Percentiles rank a stretch among this genome's conserved stretches.
These are phyloP conservation scores for Termitomyces sp. DNA, from an alignment of 768 basidiomycete species.

Conservation along the genomic window DNA sequence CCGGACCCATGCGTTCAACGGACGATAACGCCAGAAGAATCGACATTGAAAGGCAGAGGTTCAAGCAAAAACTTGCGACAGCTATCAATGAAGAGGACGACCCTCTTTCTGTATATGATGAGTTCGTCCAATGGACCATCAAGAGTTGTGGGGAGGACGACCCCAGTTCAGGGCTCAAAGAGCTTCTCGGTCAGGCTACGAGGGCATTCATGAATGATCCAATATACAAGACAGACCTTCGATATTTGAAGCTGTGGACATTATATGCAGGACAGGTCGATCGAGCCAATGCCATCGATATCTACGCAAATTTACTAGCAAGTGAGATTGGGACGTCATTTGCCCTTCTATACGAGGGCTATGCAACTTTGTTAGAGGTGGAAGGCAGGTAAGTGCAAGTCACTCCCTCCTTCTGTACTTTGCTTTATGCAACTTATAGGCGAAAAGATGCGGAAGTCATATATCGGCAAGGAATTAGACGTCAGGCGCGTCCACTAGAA, in stretches of 20 bases:
- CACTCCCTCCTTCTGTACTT: background rate
- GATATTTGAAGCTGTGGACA: conserved; percentile 92
- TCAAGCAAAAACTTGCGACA: conserved; percentile 41
- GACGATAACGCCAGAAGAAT: conserved; percentile 20
- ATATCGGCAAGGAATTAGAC: conserved; percentile 79
- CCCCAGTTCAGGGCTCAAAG: conserved; percentile 69
- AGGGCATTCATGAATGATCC: conserved; percentile 77
- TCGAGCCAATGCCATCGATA: conserved; percentile 60
- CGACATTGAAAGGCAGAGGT: conserved; percentile 35
- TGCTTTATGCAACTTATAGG: conserved; percentile 37
- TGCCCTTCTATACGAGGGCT: conserved; percentile 88
- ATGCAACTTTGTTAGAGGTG: conserved; percentile 75
- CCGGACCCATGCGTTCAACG: conserved; percentile 14
- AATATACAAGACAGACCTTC: conserved; percentile 82
- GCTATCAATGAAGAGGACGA: conserved; percentile 78
- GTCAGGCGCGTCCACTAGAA: conserved; percentile 79
- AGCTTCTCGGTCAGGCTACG: conserved; percentile 83
- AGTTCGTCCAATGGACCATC: conserved; percentile 88
- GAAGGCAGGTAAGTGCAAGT: conserved; percentile 58
- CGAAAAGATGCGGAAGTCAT: conserved; percentile 75
- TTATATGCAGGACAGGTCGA: conserved; percentile 82
- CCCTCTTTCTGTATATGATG: conserved; percentile 79
- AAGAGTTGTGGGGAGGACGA: conserved; percentile 75
- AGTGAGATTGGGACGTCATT: conserved; percentile 76
- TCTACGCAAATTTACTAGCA: conserved; percentile 72